Conservation (phyloP, 2,329 filamentous ascomycete species). For the Talaromyces piceae region DNA sequence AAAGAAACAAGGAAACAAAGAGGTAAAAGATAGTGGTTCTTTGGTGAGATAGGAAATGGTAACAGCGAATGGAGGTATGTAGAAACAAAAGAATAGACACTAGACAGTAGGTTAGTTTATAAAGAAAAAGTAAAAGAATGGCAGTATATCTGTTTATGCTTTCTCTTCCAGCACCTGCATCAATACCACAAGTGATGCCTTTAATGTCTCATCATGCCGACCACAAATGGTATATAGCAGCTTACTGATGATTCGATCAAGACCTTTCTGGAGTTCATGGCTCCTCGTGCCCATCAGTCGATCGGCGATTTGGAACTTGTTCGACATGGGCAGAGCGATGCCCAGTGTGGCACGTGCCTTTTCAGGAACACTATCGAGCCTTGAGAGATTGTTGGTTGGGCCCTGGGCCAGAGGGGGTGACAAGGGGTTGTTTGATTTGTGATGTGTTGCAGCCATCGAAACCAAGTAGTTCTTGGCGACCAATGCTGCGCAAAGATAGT, state of each 20-base stretch:
- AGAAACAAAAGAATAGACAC: background rate
- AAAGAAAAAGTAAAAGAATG: background rate
- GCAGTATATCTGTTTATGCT: slow-evolving; percentile 9
- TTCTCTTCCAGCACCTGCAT: slow-evolving; percentile 31
- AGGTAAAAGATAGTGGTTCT: background rate
- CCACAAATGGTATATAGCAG: slow-evolving; percentile 30
- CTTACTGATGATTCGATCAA: slow-evolving; percentile 31
- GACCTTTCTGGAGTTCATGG: slow-evolving; percentile 21
- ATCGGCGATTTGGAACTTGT: slow-evolving; percentile 14
- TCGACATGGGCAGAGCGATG: slow-evolving; percentile 20
- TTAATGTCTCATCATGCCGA: slow-evolving; percentile 27
- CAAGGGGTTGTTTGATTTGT: slow-evolving; percentile 18
- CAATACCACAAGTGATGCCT: slow-evolving; percentile 30
- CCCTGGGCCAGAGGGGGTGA: slow-evolving; percentile 3
- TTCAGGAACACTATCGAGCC: slow-evolving; percentile 25
- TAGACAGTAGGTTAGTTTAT: background rate
- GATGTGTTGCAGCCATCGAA: slow-evolving; percentile 21
- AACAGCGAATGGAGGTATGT: background rate
- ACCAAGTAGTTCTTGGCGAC: slow-evolving; percentile 32
- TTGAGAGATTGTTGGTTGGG: slow-evolving; percentile 14
- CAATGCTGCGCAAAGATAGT: slow-evolving; percentile 29
- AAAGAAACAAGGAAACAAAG: background rate
- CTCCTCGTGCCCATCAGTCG: slow-evolving; percentile 24
- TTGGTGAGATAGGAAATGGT: background rate
- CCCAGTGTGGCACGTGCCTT: slow-evolving; percentile 28